phyloP scores from a whole-genome alignment of 1,139 yeast genomes.

The Blastobotrys apis region DNA sequence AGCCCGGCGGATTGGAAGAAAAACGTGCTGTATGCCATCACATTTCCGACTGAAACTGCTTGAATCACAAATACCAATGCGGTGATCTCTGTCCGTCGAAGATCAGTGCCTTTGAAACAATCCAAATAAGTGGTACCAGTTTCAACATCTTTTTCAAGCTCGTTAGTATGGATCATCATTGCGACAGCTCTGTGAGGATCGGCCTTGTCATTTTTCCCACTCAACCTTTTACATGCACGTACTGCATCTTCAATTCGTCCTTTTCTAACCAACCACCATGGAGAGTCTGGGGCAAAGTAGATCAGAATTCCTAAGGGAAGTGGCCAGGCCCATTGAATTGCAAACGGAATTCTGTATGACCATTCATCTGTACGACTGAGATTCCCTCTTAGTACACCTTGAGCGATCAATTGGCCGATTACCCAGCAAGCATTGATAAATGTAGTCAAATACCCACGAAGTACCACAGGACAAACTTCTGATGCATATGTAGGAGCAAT shows the following conservation, averaged over 20 bases:
- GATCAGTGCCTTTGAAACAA: constrained; percentile 46
- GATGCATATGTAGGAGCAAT: constrained; percentile 43
- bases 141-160: constrained; percentile 7
- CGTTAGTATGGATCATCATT: constrained; percentile 41
- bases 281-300: constrained; percentile 51
- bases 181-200: constrained; percentile 36
- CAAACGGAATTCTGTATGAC: constrained; percentile 46
- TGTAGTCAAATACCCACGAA: constrained; percentile 43
- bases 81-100: constrained; percentile 51
- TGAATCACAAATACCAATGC: constrained; percentile 5
- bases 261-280: constrained; percentile 49
- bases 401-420: constrained; percentile 39
- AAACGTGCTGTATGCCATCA: constrained; percentile 30
- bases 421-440: constrained; percentile 42
- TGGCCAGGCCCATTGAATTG: constrained; percentile 60
- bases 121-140: constrained; percentile 10
- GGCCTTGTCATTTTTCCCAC: constrained; percentile 31
- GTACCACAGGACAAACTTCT: constrained; percentile 44
- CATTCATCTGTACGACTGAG: constrained; percentile 16
- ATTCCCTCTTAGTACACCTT: constrained; percentile 20
- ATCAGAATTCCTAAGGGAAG: constrained; percentile 47
- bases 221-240: constrained; percentile 10
- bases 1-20: constrained; percentile 24
- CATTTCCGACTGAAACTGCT: constrained; percentile 16
- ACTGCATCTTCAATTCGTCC: constrained; percentile 33